Evolutionary conservation across 1,284 basidiomycete species (phyloP), one percentile per base, ranked within the genome.

Genomic region (Fomitopsis palustris): DNA sequence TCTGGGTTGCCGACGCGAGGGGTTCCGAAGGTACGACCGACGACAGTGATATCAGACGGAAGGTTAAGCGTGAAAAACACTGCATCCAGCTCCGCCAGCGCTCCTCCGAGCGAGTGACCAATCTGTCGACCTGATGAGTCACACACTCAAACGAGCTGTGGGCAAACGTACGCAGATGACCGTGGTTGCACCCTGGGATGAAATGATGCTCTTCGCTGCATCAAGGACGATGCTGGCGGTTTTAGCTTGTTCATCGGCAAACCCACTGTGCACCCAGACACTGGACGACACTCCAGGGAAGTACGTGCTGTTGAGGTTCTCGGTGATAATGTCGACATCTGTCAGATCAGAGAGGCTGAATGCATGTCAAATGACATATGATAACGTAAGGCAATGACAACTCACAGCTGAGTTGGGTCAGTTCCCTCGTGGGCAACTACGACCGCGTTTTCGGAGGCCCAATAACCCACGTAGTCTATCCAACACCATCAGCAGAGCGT

Each of bases 391-490:
- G 53, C 14, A 29, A 8, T 33, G n/a, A 17, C 2, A 14, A 66
- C 71, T 29, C 37, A 74, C 74, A 84, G 67, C 58, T 81, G 67
- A 3, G 75, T 74, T 4, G 81, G 79, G 63, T 83, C 81, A 1
- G 82, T 83, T 27, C 82, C 81, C 64, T 84, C 70, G 61, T 83
- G 81, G 1, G 75, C 73, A 21, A 83, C 78, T 10, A 83, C 76
- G 10, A 83, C 75, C n/a, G 77, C 73, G 47, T 79, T 76, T 53
- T 77, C 67, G 9, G 70, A 60, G 3, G 78, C 77, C 72, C 77
- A 79, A 60, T 76, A 82, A 25, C 80, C 79, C 37, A 82, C 77
- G 61, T 76, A 81, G 66, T 72, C 78, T 80, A 45, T 7, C 29
- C n/a, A 43, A 19, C 38, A 41, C 33, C 38, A 35, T 53, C 29